These are phyloP conservation scores for Glomus cerebriforme DNA, from an alignment of 192 early-diverging fungal genomes.

Conservation along the genomic window DNA sequence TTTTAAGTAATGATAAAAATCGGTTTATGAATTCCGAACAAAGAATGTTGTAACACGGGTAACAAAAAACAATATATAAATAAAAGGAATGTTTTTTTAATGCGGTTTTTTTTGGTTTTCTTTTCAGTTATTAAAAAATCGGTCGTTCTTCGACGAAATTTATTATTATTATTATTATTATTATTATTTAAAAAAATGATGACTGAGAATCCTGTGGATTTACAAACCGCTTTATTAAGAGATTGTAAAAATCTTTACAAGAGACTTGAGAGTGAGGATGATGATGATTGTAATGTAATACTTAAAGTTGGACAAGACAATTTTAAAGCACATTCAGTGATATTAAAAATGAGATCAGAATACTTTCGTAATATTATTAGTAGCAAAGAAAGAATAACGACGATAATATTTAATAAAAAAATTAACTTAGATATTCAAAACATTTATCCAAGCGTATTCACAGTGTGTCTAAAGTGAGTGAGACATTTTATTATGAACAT, in stretches of 20 bases:
- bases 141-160: background rate
- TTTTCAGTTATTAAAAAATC: background rate
- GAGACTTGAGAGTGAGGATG: no score
- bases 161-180: background rate
- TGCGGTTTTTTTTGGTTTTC: background rate
- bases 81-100: background rate
- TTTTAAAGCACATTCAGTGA: slow-evolving; percentile 2
- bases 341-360: background rate
- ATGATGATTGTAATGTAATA: background rate
- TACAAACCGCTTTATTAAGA: background rate
- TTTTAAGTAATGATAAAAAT: no score
- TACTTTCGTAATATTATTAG: background rate
- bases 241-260: background rate
- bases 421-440: background rate
- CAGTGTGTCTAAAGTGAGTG: background rate
- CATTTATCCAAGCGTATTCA: background rate
- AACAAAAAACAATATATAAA: background rate
- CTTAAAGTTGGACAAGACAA: background rate
- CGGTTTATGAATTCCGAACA: no score
- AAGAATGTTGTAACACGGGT: no score
- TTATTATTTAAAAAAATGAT: background rate
- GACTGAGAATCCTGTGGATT: background rate
- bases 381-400: background rate
- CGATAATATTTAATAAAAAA: no score
- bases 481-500: background rate